Conservation (phyloP, 768 basidiomycete genomes). For the Pulveroboletus frians region DNA sequence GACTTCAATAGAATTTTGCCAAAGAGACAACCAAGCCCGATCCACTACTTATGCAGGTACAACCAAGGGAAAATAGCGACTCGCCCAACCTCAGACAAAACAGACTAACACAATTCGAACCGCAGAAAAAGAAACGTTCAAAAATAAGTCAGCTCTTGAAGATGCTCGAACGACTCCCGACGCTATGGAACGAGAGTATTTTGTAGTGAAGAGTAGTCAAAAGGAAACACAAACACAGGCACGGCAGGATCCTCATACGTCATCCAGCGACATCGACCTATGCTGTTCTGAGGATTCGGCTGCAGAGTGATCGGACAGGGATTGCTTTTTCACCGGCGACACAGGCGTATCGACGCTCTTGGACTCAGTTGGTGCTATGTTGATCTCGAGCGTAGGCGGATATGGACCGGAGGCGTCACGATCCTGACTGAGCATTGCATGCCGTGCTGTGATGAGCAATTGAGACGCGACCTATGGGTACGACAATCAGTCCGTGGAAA, state of each 20-base stretch:
- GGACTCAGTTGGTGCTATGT: neutral
- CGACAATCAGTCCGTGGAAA: neutral
- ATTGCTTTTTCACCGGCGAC: neutral
- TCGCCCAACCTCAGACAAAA: too few relatives aligned
- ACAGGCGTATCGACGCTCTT: neutral
- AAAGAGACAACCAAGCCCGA: too few relatives aligned
- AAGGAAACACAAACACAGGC: too few relatives aligned
- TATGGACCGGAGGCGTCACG: neutral
- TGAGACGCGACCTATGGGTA: constrained; percentile 9
- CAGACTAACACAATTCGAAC: neutral
- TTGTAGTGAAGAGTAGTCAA: neutral
- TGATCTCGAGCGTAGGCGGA: neutral
- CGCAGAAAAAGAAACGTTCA: neutral
- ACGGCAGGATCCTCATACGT: neutral
- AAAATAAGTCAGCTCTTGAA: too few relatives aligned
- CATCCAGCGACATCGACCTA: neutral
- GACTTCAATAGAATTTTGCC: too few relatives aligned
- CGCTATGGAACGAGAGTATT: neutral
- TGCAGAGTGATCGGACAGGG: neutral
- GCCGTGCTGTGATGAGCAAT: constrained; percentile 14
- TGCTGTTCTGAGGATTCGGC: neutral
- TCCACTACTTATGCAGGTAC: too few relatives aligned
- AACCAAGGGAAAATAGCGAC: too few relatives aligned
- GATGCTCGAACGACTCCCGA: neutral
- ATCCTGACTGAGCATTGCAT: constrained; percentile 2